Percentiles rank a stretch among this genome's conserved stretches.
Conservation (phyloP, 2,329 filamentous ascomycete species). For the Canariomyces notabilis region DNA sequence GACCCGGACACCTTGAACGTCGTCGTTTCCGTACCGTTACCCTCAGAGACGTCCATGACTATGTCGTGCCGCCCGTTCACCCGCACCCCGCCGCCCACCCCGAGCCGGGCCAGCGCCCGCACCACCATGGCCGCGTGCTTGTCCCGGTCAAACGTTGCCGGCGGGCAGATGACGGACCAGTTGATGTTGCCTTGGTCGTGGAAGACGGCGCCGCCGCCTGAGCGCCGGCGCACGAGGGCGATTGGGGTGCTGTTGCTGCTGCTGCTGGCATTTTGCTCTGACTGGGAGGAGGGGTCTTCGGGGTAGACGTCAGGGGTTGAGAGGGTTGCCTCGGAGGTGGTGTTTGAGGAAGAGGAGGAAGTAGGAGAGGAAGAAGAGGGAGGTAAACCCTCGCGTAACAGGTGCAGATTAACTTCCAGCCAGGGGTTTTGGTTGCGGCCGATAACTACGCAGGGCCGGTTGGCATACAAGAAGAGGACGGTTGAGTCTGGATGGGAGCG, state of each 20-base stretch:
- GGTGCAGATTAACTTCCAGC: constrained; percentile 75
- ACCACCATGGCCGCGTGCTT: constrained; percentile 91
- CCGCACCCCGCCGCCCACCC: constrained; percentile 46
- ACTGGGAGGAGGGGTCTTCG: too few relatives aligned
- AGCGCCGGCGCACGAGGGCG: constrained; percentile 72
- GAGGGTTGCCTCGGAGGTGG: background rate
- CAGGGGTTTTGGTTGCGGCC: constrained; percentile 98
- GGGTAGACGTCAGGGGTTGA: too few relatives aligned
- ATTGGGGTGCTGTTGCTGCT: constrained; percentile 26
- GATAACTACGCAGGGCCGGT: constrained; percentile 81
- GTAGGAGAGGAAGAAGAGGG: constrained; percentile 13
- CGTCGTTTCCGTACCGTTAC: background rate
- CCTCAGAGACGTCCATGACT: constrained; percentile 48
- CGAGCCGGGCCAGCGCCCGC: constrained; percentile 63
- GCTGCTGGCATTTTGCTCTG: background rate
- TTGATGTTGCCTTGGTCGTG: constrained; percentile 93
- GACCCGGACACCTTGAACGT: constrained; percentile 52
- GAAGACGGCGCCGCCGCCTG: constrained; percentile 88
- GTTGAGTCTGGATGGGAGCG: constrained; percentile 66
- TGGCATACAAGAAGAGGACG: constrained; percentile 82
- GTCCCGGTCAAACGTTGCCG: constrained; percentile 71
- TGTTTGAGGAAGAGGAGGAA: constrained; percentile 3
- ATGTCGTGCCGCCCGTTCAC: constrained; percentile 95
- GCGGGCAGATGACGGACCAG: constrained; percentile 85
- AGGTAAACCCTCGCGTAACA: constrained; percentile 40